These are phyloP conservation scores for Tolypocladium endophyticum DNA, from an alignment of 2,329 filamentous ascomycete genomes.

Conservation along the genomic window DNA sequence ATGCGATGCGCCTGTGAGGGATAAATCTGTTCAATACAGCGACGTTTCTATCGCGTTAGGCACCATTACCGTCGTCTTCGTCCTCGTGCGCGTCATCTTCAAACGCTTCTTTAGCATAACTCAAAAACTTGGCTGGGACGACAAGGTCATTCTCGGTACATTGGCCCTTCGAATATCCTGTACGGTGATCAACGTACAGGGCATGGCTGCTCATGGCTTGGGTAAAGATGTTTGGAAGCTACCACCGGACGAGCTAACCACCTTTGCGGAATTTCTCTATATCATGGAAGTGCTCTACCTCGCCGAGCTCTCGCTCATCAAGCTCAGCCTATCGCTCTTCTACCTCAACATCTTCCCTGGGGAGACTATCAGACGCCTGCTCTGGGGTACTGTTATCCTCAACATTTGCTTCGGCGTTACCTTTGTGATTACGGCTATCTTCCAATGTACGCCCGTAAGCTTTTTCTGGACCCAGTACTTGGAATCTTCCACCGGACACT, in stretches of 20 bases:
- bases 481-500: slow-evolving; percentile 25
- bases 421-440: slow-evolving; percentile 13
- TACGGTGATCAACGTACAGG: slow-evolving; percentile 17
- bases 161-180: slow-evolving; percentile 16
- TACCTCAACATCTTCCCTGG: slow-evolving; percentile 38
- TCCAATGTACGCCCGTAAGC: slow-evolving; percentile 28
- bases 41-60: background rate
- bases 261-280: slow-evolving; percentile 28
- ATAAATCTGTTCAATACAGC: background rate
- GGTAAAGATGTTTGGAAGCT: slow-evolving; percentile 36
- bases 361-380: slow-evolving; percentile 19
- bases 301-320: slow-evolving; percentile 27
- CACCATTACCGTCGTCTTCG: slow-evolving; percentile 14
- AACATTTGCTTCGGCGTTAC: background rate
- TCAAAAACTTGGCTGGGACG: slow-evolving; percentile 21
- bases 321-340: slow-evolving; percentile 37
- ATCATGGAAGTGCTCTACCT: slow-evolving; percentile 29
- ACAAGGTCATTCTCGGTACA: slow-evolving; percentile 20
- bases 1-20: slow-evolving; percentile 1
- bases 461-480: slow-evolving; percentile 39
- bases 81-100: slow-evolving; percentile 24
- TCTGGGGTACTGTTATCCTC: slow-evolving; percentile 18
- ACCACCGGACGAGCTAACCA: slow-evolving; percentile 23
- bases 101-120: slow-evolving; percentile 21
- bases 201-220: slow-evolving; percentile 23